Conservation (phyloP, 352 stramenopile species). For the Pythium guiyangense region DNA sequence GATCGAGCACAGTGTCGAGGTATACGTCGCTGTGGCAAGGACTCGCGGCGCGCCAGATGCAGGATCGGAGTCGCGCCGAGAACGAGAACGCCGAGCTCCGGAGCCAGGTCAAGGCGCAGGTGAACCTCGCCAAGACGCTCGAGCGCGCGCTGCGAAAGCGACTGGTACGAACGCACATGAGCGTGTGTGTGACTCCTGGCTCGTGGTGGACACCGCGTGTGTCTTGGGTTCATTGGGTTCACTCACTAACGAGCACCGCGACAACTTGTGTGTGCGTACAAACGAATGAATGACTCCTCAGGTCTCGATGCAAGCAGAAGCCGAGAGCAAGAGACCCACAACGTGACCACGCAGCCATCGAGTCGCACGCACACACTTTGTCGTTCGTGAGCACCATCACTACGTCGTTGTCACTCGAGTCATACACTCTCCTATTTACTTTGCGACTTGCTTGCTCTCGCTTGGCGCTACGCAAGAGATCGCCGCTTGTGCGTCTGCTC, state of each 20-base stretch:
- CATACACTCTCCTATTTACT: too few relatives aligned
- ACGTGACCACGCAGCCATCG: neutral
- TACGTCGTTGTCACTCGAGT: too few relatives aligned
- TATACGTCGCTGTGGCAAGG: constrained; percentile 2
- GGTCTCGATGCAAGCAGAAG: neutral
- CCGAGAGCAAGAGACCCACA: neutral
- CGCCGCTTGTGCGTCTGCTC: too few relatives aligned
- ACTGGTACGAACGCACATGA: constrained; percentile 1
- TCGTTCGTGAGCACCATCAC: too few relatives aligned
- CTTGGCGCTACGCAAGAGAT: too few relatives aligned
- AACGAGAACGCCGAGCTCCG: constrained; percentile 4
- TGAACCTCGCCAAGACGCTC: constrained; percentile 3
- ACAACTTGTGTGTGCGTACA: neutral
- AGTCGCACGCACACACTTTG: too few relatives aligned
- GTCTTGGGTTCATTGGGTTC: too few relatives aligned
- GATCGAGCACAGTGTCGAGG: neutral
- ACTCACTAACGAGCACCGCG: too few relatives aligned
- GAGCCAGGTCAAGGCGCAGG: constrained; percentile 4
- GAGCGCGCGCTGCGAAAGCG: constrained; percentile 7
- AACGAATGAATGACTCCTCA: too few relatives aligned
- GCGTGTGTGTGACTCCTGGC: neutral
- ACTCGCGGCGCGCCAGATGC: constrained; percentile 1
- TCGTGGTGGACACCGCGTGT: neutral
- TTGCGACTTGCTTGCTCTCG: too few relatives aligned
- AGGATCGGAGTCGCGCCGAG: neutral